Base-by-base conservation (phyloP, 495 filamentous ascomycete species). In the Penicillium canariense region DNA sequence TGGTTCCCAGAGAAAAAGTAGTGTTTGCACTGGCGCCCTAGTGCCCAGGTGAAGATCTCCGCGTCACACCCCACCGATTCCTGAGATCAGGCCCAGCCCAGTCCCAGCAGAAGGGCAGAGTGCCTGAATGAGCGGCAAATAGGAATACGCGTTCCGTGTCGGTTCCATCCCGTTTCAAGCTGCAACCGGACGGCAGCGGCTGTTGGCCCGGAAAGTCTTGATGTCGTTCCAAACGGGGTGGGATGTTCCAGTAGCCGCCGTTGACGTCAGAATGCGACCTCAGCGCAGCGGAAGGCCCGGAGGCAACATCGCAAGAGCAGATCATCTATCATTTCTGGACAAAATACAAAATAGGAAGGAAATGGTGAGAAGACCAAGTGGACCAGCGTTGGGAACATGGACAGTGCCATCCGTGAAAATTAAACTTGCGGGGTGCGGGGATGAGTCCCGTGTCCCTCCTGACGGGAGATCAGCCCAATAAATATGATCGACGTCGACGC, bases 261-360 rank as follows among this genome's bases (percentile, higher is more conserved):
- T 68, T 65, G 68, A 70, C 66, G 69, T 72, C 67, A 70, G 50
- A n/a, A 55, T 49, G 52, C 40, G 32, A 56, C 56, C 28, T 44
- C 46, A 48, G 47, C 22, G 42, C 46, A 38, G 38, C 42, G 36
- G 49, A 53, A 27, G 30, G 45, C 12, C 36, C 50, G 23, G 44
- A 12, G 36, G 25, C 26, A 30, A 18, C 1, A 5, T 2, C 22
- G 5, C 9, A 12, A 42, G 38, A 25, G 20, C 20, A 5, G 38
- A 42, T 42, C 12, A n/a, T 25, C 3, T 10, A 14, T 18, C 9
- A 10, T 25, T 42, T 7, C 1, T 38, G 10, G 10, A 38, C 18
- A 39, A 20, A 22, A 11, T 14, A n/a, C 20, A 23, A 14, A 22
- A 23, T n/a, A n/a, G n/a, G n/a, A n/a, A n/a, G 18, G 3, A 25